Percentiles rank a stretch among this genome's conserved stretches.
Evolutionary conservation across 305 asterid genomes (phyloP).

Genomic region (Fraxinus sp.): DNA sequence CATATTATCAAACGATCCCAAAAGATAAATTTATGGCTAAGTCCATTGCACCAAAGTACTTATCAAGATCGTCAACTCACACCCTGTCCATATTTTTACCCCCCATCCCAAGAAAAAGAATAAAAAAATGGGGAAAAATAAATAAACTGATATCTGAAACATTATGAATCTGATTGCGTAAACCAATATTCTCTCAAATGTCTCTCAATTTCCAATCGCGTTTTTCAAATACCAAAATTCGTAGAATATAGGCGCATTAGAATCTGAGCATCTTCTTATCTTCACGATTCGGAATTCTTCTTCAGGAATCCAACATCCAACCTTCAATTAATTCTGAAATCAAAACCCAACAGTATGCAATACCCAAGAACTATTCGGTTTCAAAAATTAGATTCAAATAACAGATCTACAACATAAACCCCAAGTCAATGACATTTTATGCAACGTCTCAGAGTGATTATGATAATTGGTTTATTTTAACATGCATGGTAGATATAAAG

Average conservation of each 20-base stretch:
- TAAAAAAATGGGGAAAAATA: neutral
- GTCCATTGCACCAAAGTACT: neutral
- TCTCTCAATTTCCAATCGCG: neutral
- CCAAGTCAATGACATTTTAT: neutral
- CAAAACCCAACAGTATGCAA: neutral
- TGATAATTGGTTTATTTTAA: neutral
- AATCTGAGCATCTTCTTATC: neutral
- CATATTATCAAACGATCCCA: neutral
- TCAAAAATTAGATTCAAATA: neutral
- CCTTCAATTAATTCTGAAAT: neutral
- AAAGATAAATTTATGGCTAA: neutral
- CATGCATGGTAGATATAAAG: neutral
- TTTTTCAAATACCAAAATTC: slow-evolving; percentile 16
- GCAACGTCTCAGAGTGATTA: neutral
- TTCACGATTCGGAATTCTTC: slow-evolving; percentile 16
- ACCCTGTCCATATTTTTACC: neutral
- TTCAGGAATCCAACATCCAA: slow-evolving; percentile 19
- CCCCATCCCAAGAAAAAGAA: neutral
- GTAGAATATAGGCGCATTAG: slow-evolving; percentile 2
- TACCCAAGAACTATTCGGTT: slow-evolving; percentile 13
- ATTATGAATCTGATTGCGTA: neutral
- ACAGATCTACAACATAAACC: slow-evolving; percentile 24
- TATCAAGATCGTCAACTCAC: neutral
- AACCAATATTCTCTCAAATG: neutral
- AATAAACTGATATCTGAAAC: neutral